Evolutionary conservation across 768 basidiomycete species (phyloP), one percentile per base, ranked within the genome.

Genomic region (Candolleomyces eurysporus): DNA sequence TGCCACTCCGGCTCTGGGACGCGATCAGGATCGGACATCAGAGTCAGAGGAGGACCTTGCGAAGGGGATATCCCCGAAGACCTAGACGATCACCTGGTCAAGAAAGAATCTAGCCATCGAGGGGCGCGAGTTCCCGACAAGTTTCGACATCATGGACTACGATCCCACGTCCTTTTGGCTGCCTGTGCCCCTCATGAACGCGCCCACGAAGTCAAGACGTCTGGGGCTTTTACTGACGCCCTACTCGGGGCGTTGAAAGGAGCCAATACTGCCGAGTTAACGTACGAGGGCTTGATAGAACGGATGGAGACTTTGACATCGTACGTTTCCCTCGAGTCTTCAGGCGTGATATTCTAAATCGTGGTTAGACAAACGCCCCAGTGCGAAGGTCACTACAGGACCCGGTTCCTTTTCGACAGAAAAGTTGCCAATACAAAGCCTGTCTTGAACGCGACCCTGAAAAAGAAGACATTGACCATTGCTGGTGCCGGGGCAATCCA

Each of bases 1-100:
- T 68, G 67, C 32, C 54, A 63, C 49, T 62, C 67, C 8, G 63
- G 65, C 49, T 21, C 21, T 58, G 60, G 61, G n/a, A 63, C 64
- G 58, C 40, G 58, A 46, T 50, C 49, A 5, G 8, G 22, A 43
- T 17, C 5, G 14, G 19, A 54, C 11, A 48, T 22, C 26, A 11
- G 30, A 49, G 57, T 49, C 16, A 22, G 48, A 17, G 14, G 36
- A 45, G 45, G 48, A 11, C 11, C 36, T 4, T 17, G n/a, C 40
- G 31, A 30, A 10, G 22, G 51, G 3, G 5, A 31, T 2, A 32
- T 54, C 7, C 62, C 62, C 9, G 30, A 42, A 19, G 53, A 61
- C 13, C 19, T 63, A 11, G 58, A 63, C 48, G 26, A 56, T 4
- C 30, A 61, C 14, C 4, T 63, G 43, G 26, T 55, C 26, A 14